A percentile compares a stretch with the other conserved stretches of the same genome.
Conservation (phyloP, 179 eudicot genomes). For the Spergularia azorica region DNA sequence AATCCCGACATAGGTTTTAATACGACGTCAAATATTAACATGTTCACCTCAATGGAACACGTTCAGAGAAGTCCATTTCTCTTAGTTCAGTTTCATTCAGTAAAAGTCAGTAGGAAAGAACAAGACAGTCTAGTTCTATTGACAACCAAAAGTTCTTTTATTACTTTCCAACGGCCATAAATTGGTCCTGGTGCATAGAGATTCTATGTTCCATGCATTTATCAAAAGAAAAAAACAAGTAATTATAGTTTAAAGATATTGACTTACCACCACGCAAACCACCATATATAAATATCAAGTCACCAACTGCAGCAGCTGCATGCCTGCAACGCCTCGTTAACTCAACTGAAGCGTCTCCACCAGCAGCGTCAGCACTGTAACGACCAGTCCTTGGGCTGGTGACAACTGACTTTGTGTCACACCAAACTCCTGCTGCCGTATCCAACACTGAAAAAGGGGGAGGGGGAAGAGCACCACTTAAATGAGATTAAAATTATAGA, state of each 20-base stretch:
- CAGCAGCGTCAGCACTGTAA: slow-evolving; percentile 99
- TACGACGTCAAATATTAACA: background rate
- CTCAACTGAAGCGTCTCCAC: slow-evolving; percentile 98
- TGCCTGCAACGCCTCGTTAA: slow-evolving; percentile 97
- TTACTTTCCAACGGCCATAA: background rate
- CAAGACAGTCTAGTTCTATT: background rate
- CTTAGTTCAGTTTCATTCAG: background rate
- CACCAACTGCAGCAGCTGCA: slow-evolving; percentile 98
- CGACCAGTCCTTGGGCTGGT: slow-evolving; percentile 95
- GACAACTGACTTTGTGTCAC: slow-evolving; percentile 94
- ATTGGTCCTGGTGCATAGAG: background rate
- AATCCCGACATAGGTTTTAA: background rate
- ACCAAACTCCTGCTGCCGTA: slow-evolving; percentile 99
- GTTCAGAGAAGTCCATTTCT: background rate
- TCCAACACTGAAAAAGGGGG: slow-evolving; percentile 69
- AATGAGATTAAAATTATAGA: background rate
- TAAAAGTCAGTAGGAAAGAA: background rate
- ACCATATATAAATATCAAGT: slow-evolving; percentile 92
- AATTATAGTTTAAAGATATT: slow-evolving; percentile 2
- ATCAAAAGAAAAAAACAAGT: too few species aligned
- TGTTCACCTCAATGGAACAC: background rate
- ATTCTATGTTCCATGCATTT: background rate
- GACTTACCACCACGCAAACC: slow-evolving; percentile 95
- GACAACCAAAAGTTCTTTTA: background rate
- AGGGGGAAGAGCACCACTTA: background rate